These are phyloP conservation scores for Trichoderma simmonsii DNA, from an alignment of 2,329 filamentous ascomycete genomes.

Conservation along the genomic window DNA sequence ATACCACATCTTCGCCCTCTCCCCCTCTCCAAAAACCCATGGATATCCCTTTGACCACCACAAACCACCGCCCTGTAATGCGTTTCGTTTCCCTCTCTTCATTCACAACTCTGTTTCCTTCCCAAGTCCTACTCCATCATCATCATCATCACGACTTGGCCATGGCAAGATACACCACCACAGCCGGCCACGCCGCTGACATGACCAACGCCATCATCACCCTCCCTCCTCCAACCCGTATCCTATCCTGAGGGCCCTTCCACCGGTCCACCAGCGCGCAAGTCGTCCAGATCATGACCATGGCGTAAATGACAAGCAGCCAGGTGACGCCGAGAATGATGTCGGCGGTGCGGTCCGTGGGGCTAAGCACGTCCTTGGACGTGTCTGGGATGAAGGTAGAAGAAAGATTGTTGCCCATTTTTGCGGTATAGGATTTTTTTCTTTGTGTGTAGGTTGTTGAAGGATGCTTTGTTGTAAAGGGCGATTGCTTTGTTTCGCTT, in stretches of 20 bases:
- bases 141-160: constrained; percentile 17
- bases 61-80: neutral
- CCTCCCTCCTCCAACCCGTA: constrained; percentile 27
- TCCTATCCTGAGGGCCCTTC: constrained; percentile 38
- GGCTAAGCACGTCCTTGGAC: constrained; percentile 33
- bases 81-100: neutral
- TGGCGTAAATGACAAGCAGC: constrained; percentile 35
- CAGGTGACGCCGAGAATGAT: constrained; percentile 37
- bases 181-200: constrained; percentile 37
- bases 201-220: constrained; percentile 33
- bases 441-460: neutral
- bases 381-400: constrained; percentile 37
- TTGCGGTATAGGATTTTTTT: constrained; percentile 11
- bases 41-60: neutral
- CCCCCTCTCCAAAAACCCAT: neutral
- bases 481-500: neutral
- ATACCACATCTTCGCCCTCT: neutral
- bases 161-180: constrained; percentile 34
- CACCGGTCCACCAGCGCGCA: constrained; percentile 43
- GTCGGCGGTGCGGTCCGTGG: constrained; percentile 30
- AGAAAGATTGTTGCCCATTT: constrained; percentile 43
- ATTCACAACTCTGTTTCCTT: neutral
- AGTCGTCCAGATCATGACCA: constrained; percentile 42
- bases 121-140: neutral
- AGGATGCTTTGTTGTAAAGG: neutral